A percentile compares a stretch with the other conserved stretches of the same genome.
These are phyloP conservation scores for Nakazawaea molendinolei DNA, from an alignment of 805 yeast genomes.

Conservation along the genomic window DNA sequence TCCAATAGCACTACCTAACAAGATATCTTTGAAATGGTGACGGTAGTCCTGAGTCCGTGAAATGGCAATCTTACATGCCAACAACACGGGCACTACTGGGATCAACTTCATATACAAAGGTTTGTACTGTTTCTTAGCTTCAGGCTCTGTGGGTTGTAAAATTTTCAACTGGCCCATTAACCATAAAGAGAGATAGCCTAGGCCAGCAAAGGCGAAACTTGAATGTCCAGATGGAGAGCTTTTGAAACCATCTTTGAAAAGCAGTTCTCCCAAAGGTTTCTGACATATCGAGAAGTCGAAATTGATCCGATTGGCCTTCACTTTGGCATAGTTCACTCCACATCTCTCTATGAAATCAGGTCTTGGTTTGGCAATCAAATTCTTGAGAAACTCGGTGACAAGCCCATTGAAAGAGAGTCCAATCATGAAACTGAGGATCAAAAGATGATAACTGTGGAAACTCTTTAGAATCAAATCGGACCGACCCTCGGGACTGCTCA, in stretches of 20 bases:
- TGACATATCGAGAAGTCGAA: slow-evolving; percentile 24
- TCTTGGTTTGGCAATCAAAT: slow-evolving; percentile 77
- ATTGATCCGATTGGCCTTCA: slow-evolving; percentile 17
- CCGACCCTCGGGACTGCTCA: slow-evolving; percentile 21
- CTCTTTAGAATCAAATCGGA: slow-evolving; percentile 21
- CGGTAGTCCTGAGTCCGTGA: slow-evolving; percentile 85
- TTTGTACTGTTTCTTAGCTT: background rate
- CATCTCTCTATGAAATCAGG: slow-evolving; percentile 90
- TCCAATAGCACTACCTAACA: slow-evolving; percentile 67
- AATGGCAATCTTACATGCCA: slow-evolving; percentile 68
- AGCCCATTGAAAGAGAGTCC: slow-evolving; percentile 40
- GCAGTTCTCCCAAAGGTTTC: slow-evolving; percentile 24
- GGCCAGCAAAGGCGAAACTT: slow-evolving; percentile 60
- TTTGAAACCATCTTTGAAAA: slow-evolving; percentile 57
- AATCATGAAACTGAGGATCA: slow-evolving; percentile 31
- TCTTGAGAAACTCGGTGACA: slow-evolving; percentile 67
- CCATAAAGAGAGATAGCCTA: slow-evolving; percentile 57
- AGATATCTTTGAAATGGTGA: slow-evolving; percentile 81
- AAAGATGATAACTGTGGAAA: slow-evolving; percentile 28
- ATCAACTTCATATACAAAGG: slow-evolving; percentile 14
- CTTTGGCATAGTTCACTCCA: slow-evolving; percentile 43
- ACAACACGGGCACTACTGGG: slow-evolving; percentile 41
- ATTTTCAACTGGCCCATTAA: slow-evolving; percentile 49
- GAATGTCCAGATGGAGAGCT: slow-evolving; percentile 82
- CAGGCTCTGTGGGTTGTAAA: slow-evolving; percentile 14